Evolutionary conservation across 1,284 basidiomycete genomes (phyloP), one percentile per base, ranked within the genome.

Genomic region (Naganishia albida): DNA sequence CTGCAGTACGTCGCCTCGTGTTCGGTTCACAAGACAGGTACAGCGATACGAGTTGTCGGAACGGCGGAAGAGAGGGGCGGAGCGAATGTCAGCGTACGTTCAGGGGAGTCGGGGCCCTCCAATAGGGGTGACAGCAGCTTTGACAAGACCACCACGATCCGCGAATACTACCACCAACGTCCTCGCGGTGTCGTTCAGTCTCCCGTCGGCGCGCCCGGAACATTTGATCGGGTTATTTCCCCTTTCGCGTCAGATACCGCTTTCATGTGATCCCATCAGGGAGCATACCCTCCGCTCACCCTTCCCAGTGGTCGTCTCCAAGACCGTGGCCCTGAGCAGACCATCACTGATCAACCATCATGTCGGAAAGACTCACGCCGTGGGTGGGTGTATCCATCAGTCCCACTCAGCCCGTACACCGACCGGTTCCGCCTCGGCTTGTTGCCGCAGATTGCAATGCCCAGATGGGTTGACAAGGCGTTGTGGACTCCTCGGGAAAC

Each of bases 351-450:
- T n/a, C n/a, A n/a, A n/a, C n/a, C n/a, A n/a, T n/a, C n/a, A n/a
- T n/a, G n/a, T n/a, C n/a, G n/a, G n/a, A n/a, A n/a, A n/a, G n/a
- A 56, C 54, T 56, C 43, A 56, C 54, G 34, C 54, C 54, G 42
- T 56, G 54, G 28, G 54, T 56, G 10, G 54, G 54, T 12, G 54
- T 56, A 30, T 56, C 16, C 54, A 56, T 56, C 26, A 54, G 15
- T 23, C 26, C 49, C 28, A 50, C n/a, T 30, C 15, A 26, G 18
- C 49, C 49, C 25, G 34, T 10, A 10, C 34, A 10, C 34, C 34
- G 34, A 34, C 34, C 34, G 34, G 34, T 34, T 4, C 10, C 10
- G 34, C 34, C 34, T 34, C 34, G 10, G 34, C 34, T 34, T 34
- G 34, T 34, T 34, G 34, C 34, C 34, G 34, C 34, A 34, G 34